Evolutionary conservation across 1,284 basidiomycete genomes (phyloP), one percentile per base, ranked within the genome.

Genomic region (Ustilago shanxiensis): DNA sequence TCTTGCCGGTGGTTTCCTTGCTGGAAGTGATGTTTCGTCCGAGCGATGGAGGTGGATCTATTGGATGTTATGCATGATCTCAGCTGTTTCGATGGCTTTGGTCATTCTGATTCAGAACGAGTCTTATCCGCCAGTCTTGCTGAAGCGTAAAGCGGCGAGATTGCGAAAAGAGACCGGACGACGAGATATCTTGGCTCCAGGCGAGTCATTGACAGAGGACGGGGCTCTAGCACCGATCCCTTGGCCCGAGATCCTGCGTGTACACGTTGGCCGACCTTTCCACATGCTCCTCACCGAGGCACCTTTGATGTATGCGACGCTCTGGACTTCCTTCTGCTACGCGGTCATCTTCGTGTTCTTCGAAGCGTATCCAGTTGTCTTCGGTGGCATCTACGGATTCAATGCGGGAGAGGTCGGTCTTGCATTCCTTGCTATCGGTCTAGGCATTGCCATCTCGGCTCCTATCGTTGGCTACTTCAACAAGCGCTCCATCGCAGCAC

Each of bases 271-370:
- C 8, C 61, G 77, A 49, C 77, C 77, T 6, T 67, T 79, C 51
- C 62, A 61, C 31, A 68, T 79, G 65, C 67, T 75, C 14, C 60
- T 68, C 60, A 79, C 64, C 52, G 72, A 75, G 24, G 60, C 61
- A 3, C 77, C 77, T 14, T 51, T 75, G 20, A 71, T 71, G 60
- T 79, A 79, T 39, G 72, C 77, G 26, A 66, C 72, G 14, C 55
- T 67, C 7, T 75, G 72, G 72, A 76, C 66, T 10, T 63, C 60
- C 13, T 79, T 67, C 55, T 70, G 72, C 62, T 79, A 79, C 60
- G 64, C 67, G 13, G 39, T 72, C 57, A 66, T 77, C 44, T 79
- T 77, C 33, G 70, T 79, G 39, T 79, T 79, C 59, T 79, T 79
- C 44, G 77, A 79, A 41, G 77, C 74, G 11, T 79, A 72, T 18